A percentile compares a stretch with the other conserved stretches of the same genome.
phyloP scores from a whole-genome alignment of 2,329 filamentous ascomycete species.

The Plenodomus tracheiphilus region DNA sequence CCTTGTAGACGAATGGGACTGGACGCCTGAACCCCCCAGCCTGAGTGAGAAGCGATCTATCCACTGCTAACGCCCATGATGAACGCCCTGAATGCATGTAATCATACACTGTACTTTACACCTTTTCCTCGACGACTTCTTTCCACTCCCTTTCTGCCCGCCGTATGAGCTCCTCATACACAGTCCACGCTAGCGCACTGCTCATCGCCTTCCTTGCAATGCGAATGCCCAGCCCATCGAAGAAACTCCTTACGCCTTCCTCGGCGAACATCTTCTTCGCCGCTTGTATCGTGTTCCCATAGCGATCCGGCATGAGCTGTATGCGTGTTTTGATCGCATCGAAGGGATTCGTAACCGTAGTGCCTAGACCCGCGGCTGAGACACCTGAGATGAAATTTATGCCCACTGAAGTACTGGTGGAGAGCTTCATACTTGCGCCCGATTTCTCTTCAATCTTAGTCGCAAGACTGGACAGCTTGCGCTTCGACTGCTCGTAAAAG shows the following conservation, averaged over 20 bases:
- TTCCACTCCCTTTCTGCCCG: constrained; percentile 60
- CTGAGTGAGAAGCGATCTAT: constrained; percentile 12
- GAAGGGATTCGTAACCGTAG: constrained; percentile 91
- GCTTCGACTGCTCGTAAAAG: constrained; percentile 87
- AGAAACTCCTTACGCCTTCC: constrained; percentile 78
- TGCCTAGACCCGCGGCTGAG: constrained; percentile 79
- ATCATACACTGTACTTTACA: constrained; percentile 10
- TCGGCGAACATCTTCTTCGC: constrained; percentile 76
- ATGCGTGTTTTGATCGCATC: constrained; percentile 95
- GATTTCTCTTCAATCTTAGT: constrained; percentile 35
- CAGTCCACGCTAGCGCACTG: constrained; percentile 93
- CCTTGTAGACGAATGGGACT: neutral
- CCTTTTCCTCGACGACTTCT: constrained; percentile 31
- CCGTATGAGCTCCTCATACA: constrained; percentile 91
- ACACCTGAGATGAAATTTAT: constrained; percentile 88
- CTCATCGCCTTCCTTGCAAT: constrained; percentile 92
- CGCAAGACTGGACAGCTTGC: constrained; percentile 52
- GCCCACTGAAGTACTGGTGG: constrained; percentile 55
- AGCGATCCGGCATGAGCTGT: constrained; percentile 82
- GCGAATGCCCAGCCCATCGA: constrained; percentile 81
- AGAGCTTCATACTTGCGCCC: constrained; percentile 27
- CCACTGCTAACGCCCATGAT: neutral
- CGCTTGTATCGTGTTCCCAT: constrained; percentile 81
- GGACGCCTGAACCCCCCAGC: neutral
- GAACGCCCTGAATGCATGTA: constrained; percentile 8